A percentile compares a stretch with the other conserved stretches of the same genome.
These are phyloP conservation scores for Colletotrichum filicis DNA, from an alignment of 2,329 filamentous ascomycete species.

Conservation along the genomic window DNA sequence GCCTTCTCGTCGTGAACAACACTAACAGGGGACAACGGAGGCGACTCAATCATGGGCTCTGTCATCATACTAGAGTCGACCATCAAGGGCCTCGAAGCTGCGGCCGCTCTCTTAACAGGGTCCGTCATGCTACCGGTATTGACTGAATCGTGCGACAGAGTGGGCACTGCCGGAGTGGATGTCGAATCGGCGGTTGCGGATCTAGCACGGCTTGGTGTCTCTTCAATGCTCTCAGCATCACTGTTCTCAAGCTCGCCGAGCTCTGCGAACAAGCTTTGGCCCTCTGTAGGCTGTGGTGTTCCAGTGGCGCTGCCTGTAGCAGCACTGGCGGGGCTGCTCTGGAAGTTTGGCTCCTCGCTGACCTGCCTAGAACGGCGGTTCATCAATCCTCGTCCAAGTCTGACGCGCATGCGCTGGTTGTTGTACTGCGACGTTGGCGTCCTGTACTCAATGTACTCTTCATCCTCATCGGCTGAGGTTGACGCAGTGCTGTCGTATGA, in stretches of 20 bases:
- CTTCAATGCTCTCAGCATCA: slow-evolving; percentile 75
- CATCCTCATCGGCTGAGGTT: slow-evolving; percentile 79
- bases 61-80: slow-evolving; percentile 58
- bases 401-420: slow-evolving; percentile 78
- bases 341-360: slow-evolving; percentile 68
- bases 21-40: slow-evolving; percentile 38
- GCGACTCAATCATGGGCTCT: slow-evolving; percentile 44
- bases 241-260: slow-evolving; percentile 82
- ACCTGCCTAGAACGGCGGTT: slow-evolving; percentile 69
- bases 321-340: slow-evolving; percentile 70
- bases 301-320: slow-evolving; percentile 58
- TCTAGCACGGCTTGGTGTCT: slow-evolving; percentile 65
- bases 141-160: slow-evolving; percentile 66
- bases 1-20: slow-evolving; percentile 39
- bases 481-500: slow-evolving; percentile 91
- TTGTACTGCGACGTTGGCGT: slow-evolving; percentile 71
- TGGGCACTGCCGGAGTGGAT: slow-evolving; percentile 61
- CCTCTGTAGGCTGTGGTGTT: slow-evolving; percentile 58
- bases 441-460: slow-evolving; percentile 60
- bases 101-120: slow-evolving; percentile 51
- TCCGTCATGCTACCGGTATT: slow-evolving; percentile 72
- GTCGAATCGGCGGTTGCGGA: slow-evolving; percentile 63
- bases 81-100: slow-evolving; percentile 44
- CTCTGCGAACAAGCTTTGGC: slow-evolving; percentile 91
- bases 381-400: slow-evolving; percentile 72